Conservation (phyloP, 257 asterid species). For the Apocynum venetum region DNA sequence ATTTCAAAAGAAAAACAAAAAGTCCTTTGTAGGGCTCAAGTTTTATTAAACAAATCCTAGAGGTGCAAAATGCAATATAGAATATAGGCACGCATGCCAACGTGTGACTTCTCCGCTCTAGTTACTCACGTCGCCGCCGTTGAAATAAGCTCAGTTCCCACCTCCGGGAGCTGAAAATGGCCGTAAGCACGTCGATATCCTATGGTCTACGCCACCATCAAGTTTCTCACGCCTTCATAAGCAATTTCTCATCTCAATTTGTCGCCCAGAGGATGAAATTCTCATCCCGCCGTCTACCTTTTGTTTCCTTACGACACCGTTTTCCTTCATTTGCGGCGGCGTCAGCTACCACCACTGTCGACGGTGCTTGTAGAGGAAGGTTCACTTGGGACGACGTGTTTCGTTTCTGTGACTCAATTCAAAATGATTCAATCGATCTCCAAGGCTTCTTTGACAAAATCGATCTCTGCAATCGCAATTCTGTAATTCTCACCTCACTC, state of each 20-base stretch:
- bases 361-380: constrained; percentile 9
- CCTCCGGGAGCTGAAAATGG: constrained; percentile 11
- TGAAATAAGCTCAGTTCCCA: not conserved
- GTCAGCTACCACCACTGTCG: not conserved
- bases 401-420: constrained; percentile 22
- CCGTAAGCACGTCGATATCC: not conserved
- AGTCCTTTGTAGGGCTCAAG: not conserved
- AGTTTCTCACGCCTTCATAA: constrained; percentile 10
- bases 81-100: not conserved
- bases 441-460: constrained; percentile 63
- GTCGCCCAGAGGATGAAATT: constrained; percentile 12
- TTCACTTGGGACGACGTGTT: constrained; percentile 78
- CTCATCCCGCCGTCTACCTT: constrained; percentile 15
- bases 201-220: not conserved
- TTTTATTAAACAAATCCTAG: not conserved
- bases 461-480: constrained; percentile 69
- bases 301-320: constrained; percentile 18
- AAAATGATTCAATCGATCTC: constrained; percentile 40
- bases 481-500: constrained; percentile 29
- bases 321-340: constrained; percentile 9
- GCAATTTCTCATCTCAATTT: not conserved
- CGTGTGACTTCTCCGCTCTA: not conserved
- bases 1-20: too few species aligned
- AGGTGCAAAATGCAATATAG: not conserved
- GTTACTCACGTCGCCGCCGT: too few species aligned